Base-by-base conservation (phyloP, 2,329 filamentous ascomycete genomes). In the Xylariaceae sp. region DNA sequence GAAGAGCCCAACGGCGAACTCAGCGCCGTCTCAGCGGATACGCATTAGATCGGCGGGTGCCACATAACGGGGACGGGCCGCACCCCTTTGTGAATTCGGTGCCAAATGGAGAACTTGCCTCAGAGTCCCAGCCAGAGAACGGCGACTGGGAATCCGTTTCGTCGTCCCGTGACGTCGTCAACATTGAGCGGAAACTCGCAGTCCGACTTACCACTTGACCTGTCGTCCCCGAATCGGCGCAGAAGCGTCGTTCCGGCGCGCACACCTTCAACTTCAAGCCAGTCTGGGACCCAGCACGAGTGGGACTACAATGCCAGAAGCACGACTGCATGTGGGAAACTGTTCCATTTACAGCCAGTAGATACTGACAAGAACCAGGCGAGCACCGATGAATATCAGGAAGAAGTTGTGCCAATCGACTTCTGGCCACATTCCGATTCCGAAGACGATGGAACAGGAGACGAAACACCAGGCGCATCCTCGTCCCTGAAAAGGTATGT, bases 371-470 rank as follows among this genome's bases (percentile, higher is more conserved):
- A 12, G 17, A 47, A 42, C 7, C 31, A 54, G 53, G 36, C 43
- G 6, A 55, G 46, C 38, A 53, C 49, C 7, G 52, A 54, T 14
- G 54, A 58, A 19, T 56, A 59, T 17, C 49, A 48, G n/a, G 34
- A 52, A 5, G 53, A 47, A 16, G 38, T 51, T 12, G 48, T 50
- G 11, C 53, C 55, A n/a, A 57, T 51, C 36, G 53, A 60, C 4
- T 57, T 62, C 43, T 64, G 58, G 58, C 61, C 62, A 28, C 52
- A 36, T 6, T 50, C 53, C 19, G 61, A 63, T 42, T 61, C 62
- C 7, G 62, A 62, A 22, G 60, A 61, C 42, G 60, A 56, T n/a
- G n/a, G n/a, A 28, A 55, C 58, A 19, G 56, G 46, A 41, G 48
- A 51, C 13, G 56, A 47, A 31, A 45, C 39, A 28, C 22, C n/a